These are phyloP conservation scores for Geotrichum reessii DNA, from an alignment of 1,139 yeast species.

Conservation along the genomic window DNA sequence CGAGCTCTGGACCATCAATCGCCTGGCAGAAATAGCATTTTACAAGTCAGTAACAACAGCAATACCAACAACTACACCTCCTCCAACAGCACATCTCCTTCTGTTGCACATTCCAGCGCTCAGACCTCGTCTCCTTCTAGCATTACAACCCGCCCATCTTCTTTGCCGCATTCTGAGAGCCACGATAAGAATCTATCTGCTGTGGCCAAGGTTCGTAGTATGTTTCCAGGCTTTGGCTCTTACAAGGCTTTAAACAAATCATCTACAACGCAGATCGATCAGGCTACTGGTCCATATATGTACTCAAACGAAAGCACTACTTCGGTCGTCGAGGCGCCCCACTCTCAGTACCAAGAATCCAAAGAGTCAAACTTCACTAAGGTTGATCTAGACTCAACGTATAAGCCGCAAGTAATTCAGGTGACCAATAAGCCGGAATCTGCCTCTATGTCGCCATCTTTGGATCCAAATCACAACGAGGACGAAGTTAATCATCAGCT, in stretches of 20 bases:
- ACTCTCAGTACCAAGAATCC: background rate
- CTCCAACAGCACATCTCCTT: background rate
- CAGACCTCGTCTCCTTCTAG: constrained; percentile 1
- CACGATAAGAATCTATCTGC: constrained; percentile 5
- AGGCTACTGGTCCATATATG: constrained; percentile 4
- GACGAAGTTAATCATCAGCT: constrained; percentile 1
- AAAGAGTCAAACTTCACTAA: constrained; percentile 14
- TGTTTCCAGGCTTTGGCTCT: constrained; percentile 19
- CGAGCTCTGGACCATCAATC: background rate
- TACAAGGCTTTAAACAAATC: constrained; percentile 14
- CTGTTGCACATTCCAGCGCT: background rate
- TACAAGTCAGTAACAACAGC: background rate
- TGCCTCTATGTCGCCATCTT: constrained; percentile 1
- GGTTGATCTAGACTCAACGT: constrained; percentile 16
- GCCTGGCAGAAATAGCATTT: constrained; percentile 2
- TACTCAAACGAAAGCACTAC: constrained; percentile 12
- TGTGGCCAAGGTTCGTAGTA: constrained; percentile 16
- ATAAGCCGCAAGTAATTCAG: constrained; percentile 18
- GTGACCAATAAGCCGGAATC: background rate
- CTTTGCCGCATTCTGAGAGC: constrained; percentile 8
- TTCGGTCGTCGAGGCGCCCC: constrained; percentile 10
- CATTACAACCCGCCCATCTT: background rate
- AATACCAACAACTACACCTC: background rate
- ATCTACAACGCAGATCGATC: background rate
- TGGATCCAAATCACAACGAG: background rate